These are phyloP conservation scores for Rhodotorula paludigena DNA, from an alignment of 768 basidiomycete genomes.

Conservation along the genomic window DNA sequence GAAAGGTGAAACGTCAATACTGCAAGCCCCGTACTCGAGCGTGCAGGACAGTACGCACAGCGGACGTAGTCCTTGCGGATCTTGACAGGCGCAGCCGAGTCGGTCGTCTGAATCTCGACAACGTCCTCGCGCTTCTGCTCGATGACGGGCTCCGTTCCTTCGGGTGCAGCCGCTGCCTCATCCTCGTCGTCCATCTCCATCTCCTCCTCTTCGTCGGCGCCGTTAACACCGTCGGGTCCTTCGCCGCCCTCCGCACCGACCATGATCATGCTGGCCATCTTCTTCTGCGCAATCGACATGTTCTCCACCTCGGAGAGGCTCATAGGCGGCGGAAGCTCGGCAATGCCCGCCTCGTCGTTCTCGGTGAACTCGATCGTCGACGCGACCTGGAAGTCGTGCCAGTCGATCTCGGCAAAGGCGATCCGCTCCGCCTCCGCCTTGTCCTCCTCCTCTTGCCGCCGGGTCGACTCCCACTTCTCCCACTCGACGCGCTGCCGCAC, in stretches of 20 bases:
- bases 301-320: constrained; percentile 88
- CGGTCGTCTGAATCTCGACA: constrained; percentile 44
- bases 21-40: not conserved
- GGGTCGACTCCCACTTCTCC: constrained; percentile 76
- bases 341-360: constrained; percentile 71
- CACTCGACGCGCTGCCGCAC: constrained; percentile 77
- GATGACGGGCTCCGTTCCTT: constrained; percentile 44
- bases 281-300: constrained; percentile 94
- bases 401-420: constrained; percentile 96
- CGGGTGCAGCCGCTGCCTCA: too few relatives aligned
- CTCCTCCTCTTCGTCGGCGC: constrained; percentile 55
- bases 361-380: constrained; percentile 97
- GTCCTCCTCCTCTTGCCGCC: constrained; percentile 79
- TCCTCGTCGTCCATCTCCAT: constrained; percentile 66
- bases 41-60: constrained; percentile 56
- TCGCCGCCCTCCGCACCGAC: constrained; percentile 63
- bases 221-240: constrained; percentile 46
- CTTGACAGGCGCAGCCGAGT: constrained; percentile 76
- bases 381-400: constrained; percentile 98
- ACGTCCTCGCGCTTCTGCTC: constrained; percentile 24
- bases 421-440: constrained; percentile 87
- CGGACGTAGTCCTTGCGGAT: constrained; percentile 95
- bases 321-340: constrained; percentile 92
- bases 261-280: constrained; percentile 98
- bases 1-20: not conserved